Evolutionary conservation across 495 filamentous ascomycete species (phyloP).

Genomic region (Aspergillus hancockii): DNA sequence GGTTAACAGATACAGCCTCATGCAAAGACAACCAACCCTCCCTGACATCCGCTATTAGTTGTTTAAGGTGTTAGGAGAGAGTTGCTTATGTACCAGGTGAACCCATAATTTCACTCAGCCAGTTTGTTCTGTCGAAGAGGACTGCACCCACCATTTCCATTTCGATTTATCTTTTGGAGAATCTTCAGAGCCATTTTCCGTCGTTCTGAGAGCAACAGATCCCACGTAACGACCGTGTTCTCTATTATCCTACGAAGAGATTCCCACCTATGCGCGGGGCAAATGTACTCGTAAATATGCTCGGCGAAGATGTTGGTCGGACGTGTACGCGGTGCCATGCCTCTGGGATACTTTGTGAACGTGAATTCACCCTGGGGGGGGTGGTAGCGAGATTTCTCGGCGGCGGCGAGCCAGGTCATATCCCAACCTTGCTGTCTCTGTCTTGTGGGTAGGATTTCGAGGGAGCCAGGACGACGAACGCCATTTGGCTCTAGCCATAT

Average conservation of each 20-base stretch:
- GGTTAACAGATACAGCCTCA: no score
- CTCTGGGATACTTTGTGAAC: slow-evolving; percentile 12
- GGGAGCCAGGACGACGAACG: no score
- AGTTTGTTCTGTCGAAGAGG: background rate
- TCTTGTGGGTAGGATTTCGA: background rate
- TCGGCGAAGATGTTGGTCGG: slow-evolving; percentile 8
- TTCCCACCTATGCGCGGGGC: slow-evolving; percentile 3
- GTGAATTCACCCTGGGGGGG: background rate
- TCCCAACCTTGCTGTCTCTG: background rate
- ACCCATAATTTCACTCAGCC: no score
- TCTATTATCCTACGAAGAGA: background rate
- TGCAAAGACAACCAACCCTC: background rate
- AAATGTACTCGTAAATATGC: slow-evolving; percentile 10
- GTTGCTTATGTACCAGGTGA: no score
- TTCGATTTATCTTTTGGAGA: background rate
- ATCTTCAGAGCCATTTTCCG: background rate
- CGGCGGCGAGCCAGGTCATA: no score
- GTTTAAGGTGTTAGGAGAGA: background rate
- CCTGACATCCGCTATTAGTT: background rate
- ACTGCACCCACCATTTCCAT: background rate
- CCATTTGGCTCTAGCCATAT: no score
- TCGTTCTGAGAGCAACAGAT: slow-evolving; percentile 4
- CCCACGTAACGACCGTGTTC: slow-evolving; percentile 5
- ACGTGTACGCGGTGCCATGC: slow-evolving; percentile 12
- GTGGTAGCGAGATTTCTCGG: background rate